These are phyloP conservation scores for Fusarium illudens DNA, from an alignment of 2,329 filamentous ascomycete species.

Conservation along the genomic window DNA sequence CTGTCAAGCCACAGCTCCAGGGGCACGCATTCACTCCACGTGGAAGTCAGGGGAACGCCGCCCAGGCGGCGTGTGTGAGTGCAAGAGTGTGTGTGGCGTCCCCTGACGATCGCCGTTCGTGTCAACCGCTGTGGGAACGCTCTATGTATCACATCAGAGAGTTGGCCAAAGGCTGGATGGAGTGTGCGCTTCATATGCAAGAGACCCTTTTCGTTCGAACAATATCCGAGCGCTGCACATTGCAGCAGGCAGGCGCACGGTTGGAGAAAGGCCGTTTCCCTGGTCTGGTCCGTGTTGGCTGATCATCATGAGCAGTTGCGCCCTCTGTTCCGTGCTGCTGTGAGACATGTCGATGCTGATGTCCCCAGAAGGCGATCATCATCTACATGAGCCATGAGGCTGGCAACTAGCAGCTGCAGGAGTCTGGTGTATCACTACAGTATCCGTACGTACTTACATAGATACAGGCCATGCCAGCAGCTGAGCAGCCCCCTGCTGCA, in stretches of 20 bases:
- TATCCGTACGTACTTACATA: not conserved
- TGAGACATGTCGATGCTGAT: conserved; percentile 16
- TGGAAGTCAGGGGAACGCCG: conserved; percentile 27
- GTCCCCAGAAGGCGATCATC: not conserved
- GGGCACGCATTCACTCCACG: conserved; percentile 25
- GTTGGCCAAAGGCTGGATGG: conserved; percentile 9
- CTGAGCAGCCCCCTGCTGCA: conserved; percentile 11
- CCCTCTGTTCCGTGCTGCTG: conserved; percentile 13
- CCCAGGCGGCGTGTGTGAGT: conserved; percentile 6
- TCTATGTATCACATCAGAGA: conserved; percentile 13
- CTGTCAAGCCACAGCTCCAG: conserved; percentile 31
- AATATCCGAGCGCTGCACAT: conserved; percentile 20
- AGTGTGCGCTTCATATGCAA: conserved; percentile 18
- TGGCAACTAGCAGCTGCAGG: not conserved
- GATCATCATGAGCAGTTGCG: conserved; percentile 10
- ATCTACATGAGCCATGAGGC: conserved; percentile 1
- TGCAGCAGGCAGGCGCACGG: conserved; percentile 25
- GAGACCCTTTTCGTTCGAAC: conserved; percentile 29
- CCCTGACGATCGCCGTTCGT: conserved; percentile 35
- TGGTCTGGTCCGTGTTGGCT: conserved; percentile 13
- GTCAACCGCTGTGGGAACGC: conserved; percentile 22
- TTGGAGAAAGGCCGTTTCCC: conserved; percentile 21
- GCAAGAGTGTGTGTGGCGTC: conserved; percentile 24
- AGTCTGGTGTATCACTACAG: not conserved
- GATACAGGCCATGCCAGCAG: not conserved